Evolutionary conservation across 164 flowering plant species (phyloP).

Genomic region (Echeveria elegans): DNA sequence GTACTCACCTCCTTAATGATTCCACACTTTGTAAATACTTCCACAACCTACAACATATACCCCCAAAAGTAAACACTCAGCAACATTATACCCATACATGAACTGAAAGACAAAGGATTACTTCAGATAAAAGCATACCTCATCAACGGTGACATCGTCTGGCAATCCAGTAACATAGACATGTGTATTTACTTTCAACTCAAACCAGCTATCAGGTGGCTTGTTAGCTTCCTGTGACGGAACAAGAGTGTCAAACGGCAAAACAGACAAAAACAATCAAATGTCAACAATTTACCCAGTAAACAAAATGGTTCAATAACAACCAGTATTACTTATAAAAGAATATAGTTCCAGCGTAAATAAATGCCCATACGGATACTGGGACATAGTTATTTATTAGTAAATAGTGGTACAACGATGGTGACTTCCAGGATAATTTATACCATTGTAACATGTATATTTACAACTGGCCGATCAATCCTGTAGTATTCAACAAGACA

Average conservation of each 20-base stretch:
- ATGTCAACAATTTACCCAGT: background rate
- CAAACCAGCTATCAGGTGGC: slow-evolving; percentile 98
- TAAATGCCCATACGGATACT: background rate
- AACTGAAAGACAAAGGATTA: background rate
- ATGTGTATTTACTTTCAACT: slow-evolving; percentile 91
- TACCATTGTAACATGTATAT: background rate
- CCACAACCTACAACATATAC: slow-evolving; percentile 56
- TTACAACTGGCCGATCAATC: background rate
- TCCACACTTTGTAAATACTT: slow-evolving; percentile 93
- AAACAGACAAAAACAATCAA: background rate
- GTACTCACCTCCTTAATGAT: slow-evolving; percentile 77
- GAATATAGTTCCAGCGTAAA: background rate
- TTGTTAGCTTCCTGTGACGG: slow-evolving; percentile 81
- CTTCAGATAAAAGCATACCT: slow-evolving; percentile 37
- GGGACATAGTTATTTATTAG: background rate
- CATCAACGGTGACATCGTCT: slow-evolving; percentile 86
- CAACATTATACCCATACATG: background rate
- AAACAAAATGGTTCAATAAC: background rate
- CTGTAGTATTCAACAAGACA: background rate
- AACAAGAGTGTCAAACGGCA: slow-evolving; percentile 10
- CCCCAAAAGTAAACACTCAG: background rate
- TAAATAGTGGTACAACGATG: background rate
- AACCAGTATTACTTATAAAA: background rate
- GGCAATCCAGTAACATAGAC: slow-evolving; percentile 96
- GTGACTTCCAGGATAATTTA: background rate